Conservation (phyloP, 768 basidiomycete genomes). For the Daedaleopsis nitida region DNA sequence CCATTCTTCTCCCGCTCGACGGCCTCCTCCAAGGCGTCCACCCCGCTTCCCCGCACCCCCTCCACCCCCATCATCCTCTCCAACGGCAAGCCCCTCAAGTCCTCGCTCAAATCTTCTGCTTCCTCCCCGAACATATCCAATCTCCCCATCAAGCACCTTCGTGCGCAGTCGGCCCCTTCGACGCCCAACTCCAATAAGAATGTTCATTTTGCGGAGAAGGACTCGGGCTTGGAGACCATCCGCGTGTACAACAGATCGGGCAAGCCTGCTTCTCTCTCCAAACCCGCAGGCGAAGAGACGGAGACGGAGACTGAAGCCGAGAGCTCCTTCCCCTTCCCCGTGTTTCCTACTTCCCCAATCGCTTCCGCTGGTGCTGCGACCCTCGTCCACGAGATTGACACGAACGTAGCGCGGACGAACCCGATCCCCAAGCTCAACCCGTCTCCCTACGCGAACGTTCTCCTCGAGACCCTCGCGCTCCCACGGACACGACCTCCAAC, state of each 20-base stretch:
- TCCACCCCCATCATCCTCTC: conserved; percentile 52
- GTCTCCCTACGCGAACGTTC: conserved; percentile 34
- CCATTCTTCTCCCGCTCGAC: conserved; percentile 20
- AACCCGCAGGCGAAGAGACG: conserved; percentile 47
- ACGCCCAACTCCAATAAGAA: conserved; percentile 69
- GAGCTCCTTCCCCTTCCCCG: conserved; percentile 26
- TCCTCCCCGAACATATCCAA: conserved; percentile 51
- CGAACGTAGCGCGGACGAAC: conserved; percentile 41
- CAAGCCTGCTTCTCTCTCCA: conserved; percentile 65
- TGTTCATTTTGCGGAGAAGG: conserved; percentile 79
- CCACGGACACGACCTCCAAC: conserved; percentile 39
- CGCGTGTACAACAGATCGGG: conserved; percentile 66
- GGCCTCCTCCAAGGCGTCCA: conserved; percentile 9
- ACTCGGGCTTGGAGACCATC: conserved; percentile 61
- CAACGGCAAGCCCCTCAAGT: conserved; percentile 86
- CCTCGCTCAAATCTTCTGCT: conserved; percentile 72
- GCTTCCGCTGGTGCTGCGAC: conserved; percentile 6
- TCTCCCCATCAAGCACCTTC: conserved; percentile 38
- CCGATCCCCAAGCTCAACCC: conserved; percentile 37
- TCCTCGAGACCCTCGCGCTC: conserved; percentile 41
- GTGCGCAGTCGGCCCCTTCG: conserved; percentile 60
- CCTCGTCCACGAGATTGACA: conserved; percentile 31
- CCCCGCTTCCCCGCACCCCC: conserved; percentile 35
- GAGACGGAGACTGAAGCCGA: conserved; percentile 44
- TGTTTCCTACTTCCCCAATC: conserved; percentile 21